These are phyloP conservation scores for Thymus mandschuricus DNA, from an alignment of 257 asterid genomes.

Conservation along the genomic window DNA sequence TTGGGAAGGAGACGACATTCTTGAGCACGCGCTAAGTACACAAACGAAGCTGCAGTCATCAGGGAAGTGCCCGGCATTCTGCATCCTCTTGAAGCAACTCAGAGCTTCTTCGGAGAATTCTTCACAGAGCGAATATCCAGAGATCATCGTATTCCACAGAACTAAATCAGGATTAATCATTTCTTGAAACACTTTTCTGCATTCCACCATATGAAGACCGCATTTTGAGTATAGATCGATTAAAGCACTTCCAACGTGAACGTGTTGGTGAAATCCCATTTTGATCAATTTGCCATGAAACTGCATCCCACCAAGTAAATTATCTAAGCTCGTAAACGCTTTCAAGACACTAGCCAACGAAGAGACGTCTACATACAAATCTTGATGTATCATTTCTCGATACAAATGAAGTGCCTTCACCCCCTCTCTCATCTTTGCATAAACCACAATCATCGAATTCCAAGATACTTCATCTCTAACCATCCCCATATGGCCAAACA, in stretches of 20 bases:
- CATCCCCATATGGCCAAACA: slow-evolving; percentile 54
- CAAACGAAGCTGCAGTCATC: slow-evolving; percentile 80
- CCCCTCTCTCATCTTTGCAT: slow-evolving; percentile 65
- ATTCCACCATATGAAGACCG: slow-evolving; percentile 39
- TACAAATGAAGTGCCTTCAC: slow-evolving; percentile 62
- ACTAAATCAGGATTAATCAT: slow-evolving; percentile 60
- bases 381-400: slow-evolving; percentile 56
- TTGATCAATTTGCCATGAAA: slow-evolving; percentile 64
- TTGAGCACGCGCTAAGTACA: slow-evolving; percentile 59
- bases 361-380: slow-evolving; percentile 59
- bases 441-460: slow-evolving; percentile 83
- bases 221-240: slow-evolving; percentile 74
- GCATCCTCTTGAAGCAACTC: slow-evolving; percentile 65
- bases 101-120: slow-evolving; percentile 67
- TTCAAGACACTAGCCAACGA: slow-evolving; percentile 77
- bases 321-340: slow-evolving; percentile 66
- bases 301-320: slow-evolving; percentile 73
- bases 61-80: slow-evolving; percentile 57
- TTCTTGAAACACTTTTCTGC: slow-evolving; percentile 56
- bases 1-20: slow-evolving; percentile 61
- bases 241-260: slow-evolving; percentile 75
- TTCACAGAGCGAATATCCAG: slow-evolving; percentile 59
- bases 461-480: slow-evolving; percentile 77
- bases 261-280: slow-evolving; percentile 58
- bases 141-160: slow-evolving; percentile 82